Evolutionary conservation across 306 rosid genomes (phyloP).

Genomic region (Ceratonia siliqua): DNA sequence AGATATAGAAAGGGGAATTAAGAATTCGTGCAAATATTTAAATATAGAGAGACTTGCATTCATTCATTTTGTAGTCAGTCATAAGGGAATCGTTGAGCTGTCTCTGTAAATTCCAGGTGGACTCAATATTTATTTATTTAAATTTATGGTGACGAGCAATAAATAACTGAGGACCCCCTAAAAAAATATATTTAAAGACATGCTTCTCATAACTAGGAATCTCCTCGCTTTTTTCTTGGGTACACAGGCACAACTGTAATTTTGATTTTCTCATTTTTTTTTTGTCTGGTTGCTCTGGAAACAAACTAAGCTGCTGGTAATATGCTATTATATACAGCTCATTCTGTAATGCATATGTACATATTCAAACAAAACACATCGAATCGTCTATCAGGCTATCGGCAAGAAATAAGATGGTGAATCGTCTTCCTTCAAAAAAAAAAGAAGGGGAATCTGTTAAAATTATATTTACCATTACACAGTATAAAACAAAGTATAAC

Average conservation of each 20-base stretch:
- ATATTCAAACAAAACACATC: background rate
- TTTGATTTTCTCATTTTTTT: background rate
- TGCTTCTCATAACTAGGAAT: slow-evolving; percentile 2
- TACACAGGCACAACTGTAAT: background rate
- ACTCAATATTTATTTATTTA: no score
- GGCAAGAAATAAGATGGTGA: no score
- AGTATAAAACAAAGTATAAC: no score
- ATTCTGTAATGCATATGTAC: background rate
- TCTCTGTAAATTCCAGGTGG: slow-evolving; percentile 43
- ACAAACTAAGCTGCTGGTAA: background rate
- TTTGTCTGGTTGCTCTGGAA: background rate
- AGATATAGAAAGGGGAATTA: slow-evolving; percentile 46
- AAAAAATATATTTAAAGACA: background rate
- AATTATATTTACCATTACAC: no score
- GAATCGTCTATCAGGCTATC: background rate
- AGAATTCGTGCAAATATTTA: slow-evolving; percentile 22
- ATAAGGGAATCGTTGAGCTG: slow-evolving; percentile 47
- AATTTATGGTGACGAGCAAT: slow-evolving; percentile 52
- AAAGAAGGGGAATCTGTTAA: no score
- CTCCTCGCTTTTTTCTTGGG: background rate
- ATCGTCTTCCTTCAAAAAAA: no score
- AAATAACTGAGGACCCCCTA: slow-evolving; percentile 42
- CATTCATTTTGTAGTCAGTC: slow-evolving; percentile 72
- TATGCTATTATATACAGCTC: background rate
- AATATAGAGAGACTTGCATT: slow-evolving; percentile 43